These are phyloP conservation scores for Peniophora sp. DNA, from an alignment of 1,284 basidiomycete species.

Conservation along the genomic window DNA sequence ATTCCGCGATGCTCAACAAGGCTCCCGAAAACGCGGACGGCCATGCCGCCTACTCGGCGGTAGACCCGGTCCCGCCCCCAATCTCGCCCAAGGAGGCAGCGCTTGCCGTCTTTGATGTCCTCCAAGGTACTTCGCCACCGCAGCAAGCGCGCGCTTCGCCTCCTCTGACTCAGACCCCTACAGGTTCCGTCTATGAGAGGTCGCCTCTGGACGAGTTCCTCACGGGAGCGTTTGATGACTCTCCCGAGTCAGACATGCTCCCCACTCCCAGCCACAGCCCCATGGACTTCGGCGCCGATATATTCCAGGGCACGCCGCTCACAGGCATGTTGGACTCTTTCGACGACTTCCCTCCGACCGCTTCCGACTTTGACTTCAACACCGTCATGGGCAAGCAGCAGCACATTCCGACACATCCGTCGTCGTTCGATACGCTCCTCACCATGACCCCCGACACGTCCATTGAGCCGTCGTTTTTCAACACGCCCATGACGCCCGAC, in stretches of 20 bases:
- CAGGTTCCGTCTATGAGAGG: conserved; percentile 17
- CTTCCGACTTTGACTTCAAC: conserved; percentile 14
- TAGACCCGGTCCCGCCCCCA: background rate
- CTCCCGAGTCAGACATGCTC: conserved; percentile 51
- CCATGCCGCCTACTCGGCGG: background rate
- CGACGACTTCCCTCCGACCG: conserved; percentile 18
- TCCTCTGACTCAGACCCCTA: conserved; percentile 7
- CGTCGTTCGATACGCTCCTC: conserved; percentile 31
- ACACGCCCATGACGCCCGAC: conserved; percentile 13
- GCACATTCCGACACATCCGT: conserved; percentile 8
- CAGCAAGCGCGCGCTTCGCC: background rate
- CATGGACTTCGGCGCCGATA: conserved; percentile 29
- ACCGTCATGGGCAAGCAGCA: conserved; percentile 14
- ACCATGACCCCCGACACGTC: conserved; percentile 36
- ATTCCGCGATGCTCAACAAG: no score
- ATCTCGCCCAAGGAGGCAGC: conserved; percentile 2
- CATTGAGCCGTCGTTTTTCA: conserved; percentile 33
- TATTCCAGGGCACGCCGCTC: conserved; percentile 21
- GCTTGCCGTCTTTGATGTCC: background rate
- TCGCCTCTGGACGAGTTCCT: conserved; percentile 24
- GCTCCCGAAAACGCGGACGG: no score
- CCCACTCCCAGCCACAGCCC: conserved; percentile 40
- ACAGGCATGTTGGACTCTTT: conserved; percentile 18
- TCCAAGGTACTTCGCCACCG: background rate
- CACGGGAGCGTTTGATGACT: conserved; percentile 38